Evolutionary conservation across 2,329 filamentous ascomycete species (phyloP).

Genomic region (Fusarium neocosmosporiellum): DNA sequence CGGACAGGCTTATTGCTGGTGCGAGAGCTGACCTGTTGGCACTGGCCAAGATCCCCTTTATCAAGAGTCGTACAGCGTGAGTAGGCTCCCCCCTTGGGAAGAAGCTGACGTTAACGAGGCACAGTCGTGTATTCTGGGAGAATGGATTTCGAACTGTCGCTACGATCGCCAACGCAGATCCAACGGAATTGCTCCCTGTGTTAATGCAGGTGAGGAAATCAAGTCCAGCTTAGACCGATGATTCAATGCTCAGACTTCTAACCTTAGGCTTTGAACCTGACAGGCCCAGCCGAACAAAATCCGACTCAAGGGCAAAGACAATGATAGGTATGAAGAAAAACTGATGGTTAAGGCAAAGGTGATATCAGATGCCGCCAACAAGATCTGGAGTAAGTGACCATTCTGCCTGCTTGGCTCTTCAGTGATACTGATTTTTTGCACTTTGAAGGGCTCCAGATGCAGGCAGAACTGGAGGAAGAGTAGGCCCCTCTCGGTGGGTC

Average conservation of each 20-base stretch:
- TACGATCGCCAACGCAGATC: slow-evolving; percentile 75
- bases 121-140: slow-evolving; percentile 74
- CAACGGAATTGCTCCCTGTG: slow-evolving; percentile 75
- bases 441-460: slow-evolving; percentile 60
- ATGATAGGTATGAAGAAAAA: slow-evolving; percentile 71
- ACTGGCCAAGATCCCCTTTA: slow-evolving; percentile 76
- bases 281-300: slow-evolving; percentile 76
- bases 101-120: slow-evolving; percentile 8
- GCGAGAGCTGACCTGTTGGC: slow-evolving; percentile 77
- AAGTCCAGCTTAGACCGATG: neutral
- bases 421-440: slow-evolving; percentile 16
- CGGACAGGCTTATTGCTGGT: slow-evolving; percentile 77
- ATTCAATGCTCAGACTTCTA: neutral
- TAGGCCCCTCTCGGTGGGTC: slow-evolving; percentile 24
- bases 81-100: slow-evolving; percentile 31
- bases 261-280: neutral
- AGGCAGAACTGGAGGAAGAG: slow-evolving; percentile 61
- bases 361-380: slow-evolving; percentile 76
- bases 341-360: slow-evolving; percentile 73
- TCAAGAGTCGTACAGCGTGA: slow-evolving; percentile 80
- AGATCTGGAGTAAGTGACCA: slow-evolving; percentile 70
- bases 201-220: slow-evolving; percentile 70
- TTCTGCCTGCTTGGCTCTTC: neutral
- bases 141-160: slow-evolving; percentile 78
- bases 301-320: slow-evolving; percentile 64